Evolutionary conservation across 331 rosid genomes (phyloP).

Genomic region (Pyrus hybrid): DNA sequence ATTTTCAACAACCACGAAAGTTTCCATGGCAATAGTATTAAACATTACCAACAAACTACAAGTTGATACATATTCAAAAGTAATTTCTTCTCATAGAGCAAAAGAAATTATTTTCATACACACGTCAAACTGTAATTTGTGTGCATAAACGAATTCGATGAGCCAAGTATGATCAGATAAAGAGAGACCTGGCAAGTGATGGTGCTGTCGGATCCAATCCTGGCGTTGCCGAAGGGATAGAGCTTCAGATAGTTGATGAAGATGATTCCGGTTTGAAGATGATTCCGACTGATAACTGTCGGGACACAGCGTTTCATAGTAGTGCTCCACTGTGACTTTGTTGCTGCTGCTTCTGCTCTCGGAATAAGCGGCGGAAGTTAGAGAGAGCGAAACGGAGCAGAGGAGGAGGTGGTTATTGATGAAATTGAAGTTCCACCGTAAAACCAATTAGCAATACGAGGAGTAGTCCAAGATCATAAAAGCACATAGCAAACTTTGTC

Average conservation of each 20-base stretch:
- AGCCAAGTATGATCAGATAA: not conserved
- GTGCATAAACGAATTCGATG: not conserved
- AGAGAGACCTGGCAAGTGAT: conserved; percentile 19
- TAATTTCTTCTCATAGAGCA: no score
- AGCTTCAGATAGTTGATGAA: conserved; percentile 20
- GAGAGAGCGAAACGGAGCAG: not conserved
- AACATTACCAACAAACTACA: not conserved
- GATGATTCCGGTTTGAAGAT: conserved; percentile 8
- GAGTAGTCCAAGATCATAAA: no score
- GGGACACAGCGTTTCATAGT: conserved; percentile 28
- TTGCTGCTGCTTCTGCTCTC: not conserved
- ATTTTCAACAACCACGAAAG: no score
- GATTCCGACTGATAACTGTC: conserved; percentile 1
- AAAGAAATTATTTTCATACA: no score
- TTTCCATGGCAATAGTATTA: no score
- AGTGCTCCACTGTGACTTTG: conserved; percentile 18
- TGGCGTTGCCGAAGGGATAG: conserved; percentile 28
- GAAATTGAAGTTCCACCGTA: no score
- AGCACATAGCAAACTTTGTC: no score
- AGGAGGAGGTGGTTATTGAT: not conserved
- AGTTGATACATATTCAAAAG: not conserved
- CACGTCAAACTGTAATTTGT: no score
- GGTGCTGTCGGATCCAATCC: not conserved
- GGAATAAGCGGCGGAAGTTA: not conserved
- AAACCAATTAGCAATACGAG: no score